phyloP scores from a whole-genome alignment of 129 eudicot genomes.

The Artemisia tridentata region DNA sequence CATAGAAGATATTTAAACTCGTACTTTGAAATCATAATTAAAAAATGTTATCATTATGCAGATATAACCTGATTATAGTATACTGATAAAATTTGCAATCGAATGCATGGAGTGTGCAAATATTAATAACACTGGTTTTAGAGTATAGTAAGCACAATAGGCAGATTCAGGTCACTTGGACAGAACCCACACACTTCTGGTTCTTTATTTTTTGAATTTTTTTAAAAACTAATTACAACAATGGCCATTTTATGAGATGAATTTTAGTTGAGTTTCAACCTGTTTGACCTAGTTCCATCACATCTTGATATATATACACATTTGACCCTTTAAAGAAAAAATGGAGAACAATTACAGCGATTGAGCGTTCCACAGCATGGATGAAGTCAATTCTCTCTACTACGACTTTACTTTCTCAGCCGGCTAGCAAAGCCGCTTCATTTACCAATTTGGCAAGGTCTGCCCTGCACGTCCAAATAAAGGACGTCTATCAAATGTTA shows the following conservation, averaged over 20 bases:
- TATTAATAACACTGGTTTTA: too few species aligned
- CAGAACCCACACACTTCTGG: background rate
- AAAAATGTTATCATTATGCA: too few species aligned
- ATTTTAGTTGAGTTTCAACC: background rate
- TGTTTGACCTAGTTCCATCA: background rate
- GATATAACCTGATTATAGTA: too few species aligned
- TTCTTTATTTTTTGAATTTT: background rate
- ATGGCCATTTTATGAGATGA: background rate
- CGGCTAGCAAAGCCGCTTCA: slow-evolving; percentile 99
- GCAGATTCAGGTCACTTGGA: too few species aligned
- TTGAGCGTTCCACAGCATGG: slow-evolving; percentile 94
- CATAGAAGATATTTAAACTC: too few species aligned
- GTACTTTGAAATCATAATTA: too few species aligned
- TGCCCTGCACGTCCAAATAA: slow-evolving; percentile 62
- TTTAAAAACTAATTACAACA: background rate
- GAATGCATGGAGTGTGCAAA: too few species aligned
- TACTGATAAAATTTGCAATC: too few species aligned
- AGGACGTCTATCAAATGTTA: slow-evolving; percentile 4
- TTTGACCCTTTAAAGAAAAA: background rate
- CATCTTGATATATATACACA: background rate
- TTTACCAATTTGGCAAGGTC: slow-evolving; percentile 98
- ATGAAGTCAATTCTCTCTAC: slow-evolving; percentile 91
- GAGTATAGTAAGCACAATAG: too few species aligned
- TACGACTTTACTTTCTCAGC: slow-evolving; percentile 61
- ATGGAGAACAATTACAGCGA: slow-evolving; percentile 60